Base-by-base conservation (phyloP, 2,329 filamentous ascomycete genomes). In the Akanthomyces dipterigenus region DNA sequence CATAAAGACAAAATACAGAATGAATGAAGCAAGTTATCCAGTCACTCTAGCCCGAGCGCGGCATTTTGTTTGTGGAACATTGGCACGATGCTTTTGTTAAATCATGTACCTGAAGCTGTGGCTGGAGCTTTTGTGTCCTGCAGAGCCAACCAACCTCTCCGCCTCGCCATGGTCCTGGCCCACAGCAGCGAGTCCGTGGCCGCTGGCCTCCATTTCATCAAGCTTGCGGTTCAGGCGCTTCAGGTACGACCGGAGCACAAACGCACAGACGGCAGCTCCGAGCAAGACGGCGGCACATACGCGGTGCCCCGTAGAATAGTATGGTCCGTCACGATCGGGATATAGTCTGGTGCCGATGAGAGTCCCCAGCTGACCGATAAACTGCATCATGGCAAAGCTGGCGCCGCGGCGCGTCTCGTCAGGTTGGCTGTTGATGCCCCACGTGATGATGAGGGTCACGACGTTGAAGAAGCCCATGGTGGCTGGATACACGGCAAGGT, bases 361-460 rank as follows among this genome's bases (percentile, higher is more conserved):
- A 2, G 91, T 90, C 0, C 91, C 91, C 65, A 87, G 88, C 75
- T 96, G 91, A 1, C 91, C 93, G 16, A 96, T 81, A 40, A 91
- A 69, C 72, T 96, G 93, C 69, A 97, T 73, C 36, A 96, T 79
- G 1, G 89, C 90, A 68, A 96, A 90, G 1, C 88, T 90, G 1
- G 85, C 85, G 0, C 90, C 90, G 66, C 89, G 88, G 7, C 85
- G 83, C 56, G 83, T 84, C 64, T 87, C 84, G 14, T 80, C 85
- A 58, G 82, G 76, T 70, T 95, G 90, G 72, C 96, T 96, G 70
- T 96, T 96, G 69, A 96, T 84, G 40, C 84, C 90, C 92, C 92
- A 96, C 1, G 90, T 88, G 61, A 96, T 89, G 66, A 93, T 88
- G 36, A 96, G 81, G 0, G 91, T 91, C 62, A 96, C 89, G 22